Percentiles rank a stretch among this genome's conserved stretches.
phyloP scores from a whole-genome alignment of 306 rosid species.

The Prinsepia uniflora region DNA sequence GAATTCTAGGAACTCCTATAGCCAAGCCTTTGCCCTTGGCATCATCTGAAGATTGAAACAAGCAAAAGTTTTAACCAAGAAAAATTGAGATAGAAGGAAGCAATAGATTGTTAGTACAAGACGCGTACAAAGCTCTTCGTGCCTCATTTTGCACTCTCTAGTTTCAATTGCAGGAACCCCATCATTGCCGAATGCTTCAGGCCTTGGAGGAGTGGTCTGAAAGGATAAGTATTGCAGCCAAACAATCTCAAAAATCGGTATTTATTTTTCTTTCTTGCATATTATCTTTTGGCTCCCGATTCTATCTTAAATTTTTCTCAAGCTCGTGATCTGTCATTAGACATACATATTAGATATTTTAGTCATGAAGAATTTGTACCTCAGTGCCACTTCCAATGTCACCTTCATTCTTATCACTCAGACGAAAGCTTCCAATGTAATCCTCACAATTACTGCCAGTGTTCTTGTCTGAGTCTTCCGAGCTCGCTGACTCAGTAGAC shows the following conservation, averaged over 20 bases:
- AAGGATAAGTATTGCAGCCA: not conserved
- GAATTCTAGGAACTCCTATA: slow-evolving; percentile 31
- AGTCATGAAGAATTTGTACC: slow-evolving; percentile 31
- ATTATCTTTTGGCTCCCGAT: not conserved
- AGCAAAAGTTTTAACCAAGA: not conserved
- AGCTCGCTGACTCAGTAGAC: slow-evolving; percentile 37
- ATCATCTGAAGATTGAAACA: slow-evolving; percentile 28
- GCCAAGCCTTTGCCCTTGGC: slow-evolving; percentile 50
- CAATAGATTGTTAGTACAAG: not conserved
- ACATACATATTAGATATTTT: not conserved
- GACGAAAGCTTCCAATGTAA: slow-evolving; percentile 44
- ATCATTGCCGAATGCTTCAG: slow-evolving; percentile 31
- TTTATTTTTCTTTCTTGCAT: not conserved
- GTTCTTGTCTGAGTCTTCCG: slow-evolving; percentile 45
- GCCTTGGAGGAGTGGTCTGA: slow-evolving; percentile 40
- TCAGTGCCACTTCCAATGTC: slow-evolving; percentile 69
- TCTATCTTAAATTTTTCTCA: not conserved
- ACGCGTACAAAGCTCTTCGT: slow-evolving; percentile 37
- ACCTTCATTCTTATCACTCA: slow-evolving; percentile 43
- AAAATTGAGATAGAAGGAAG: not conserved
- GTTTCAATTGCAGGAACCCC: slow-evolving; percentile 33
- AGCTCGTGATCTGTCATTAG: not conserved
- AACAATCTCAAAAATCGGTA: not conserved
- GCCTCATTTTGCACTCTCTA: slow-evolving; percentile 35
- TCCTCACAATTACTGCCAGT: slow-evolving; percentile 53